Percentiles rank a stretch among this genome's conserved stretches.
Evolutionary conservation across 306 rosid genomes (phyloP).

Genomic region (Gastrolobium bilobum): DNA sequence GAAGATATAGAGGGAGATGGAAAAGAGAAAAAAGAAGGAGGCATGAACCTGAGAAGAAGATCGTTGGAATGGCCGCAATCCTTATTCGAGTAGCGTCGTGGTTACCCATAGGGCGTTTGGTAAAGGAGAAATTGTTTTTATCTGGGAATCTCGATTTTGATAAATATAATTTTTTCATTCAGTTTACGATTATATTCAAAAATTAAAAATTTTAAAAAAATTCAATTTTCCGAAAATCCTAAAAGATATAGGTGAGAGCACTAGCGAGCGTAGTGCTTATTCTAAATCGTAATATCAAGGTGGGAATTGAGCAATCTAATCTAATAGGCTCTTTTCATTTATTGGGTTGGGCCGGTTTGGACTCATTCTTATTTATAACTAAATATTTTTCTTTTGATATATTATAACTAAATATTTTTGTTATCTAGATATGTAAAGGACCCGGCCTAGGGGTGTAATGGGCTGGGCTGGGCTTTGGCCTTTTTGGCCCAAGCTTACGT

Average conservation of each 20-base stretch:
- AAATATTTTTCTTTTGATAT: no score
- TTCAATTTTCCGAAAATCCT: conserved; percentile 45
- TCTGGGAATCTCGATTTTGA: no score
- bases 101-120: no score
- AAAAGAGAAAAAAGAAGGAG: not conserved
- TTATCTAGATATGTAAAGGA: no score
- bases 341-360: not conserved
- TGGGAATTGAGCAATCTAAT: not conserved
- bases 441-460: no score
- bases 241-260: conserved; percentile 20
- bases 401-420: not conserved
- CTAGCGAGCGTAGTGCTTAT: not conserved
- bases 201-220: no score
- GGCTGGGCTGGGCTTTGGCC: no score
- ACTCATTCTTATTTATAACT: not conserved
- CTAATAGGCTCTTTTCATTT: not conserved
- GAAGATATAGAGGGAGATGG: not conserved
- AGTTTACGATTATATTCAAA: no score
- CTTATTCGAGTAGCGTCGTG: conserved; percentile 25
- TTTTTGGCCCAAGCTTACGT: no score
- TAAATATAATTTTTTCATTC: no score
- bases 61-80: conserved; percentile 1
- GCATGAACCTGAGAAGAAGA: conserved; percentile 6
- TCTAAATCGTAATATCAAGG: not conserved
- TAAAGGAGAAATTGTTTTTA: no score